These are phyloP conservation scores for Nakazawaea ernobii DNA, from an alignment of 805 yeast genomes.

Conservation along the genomic window DNA sequence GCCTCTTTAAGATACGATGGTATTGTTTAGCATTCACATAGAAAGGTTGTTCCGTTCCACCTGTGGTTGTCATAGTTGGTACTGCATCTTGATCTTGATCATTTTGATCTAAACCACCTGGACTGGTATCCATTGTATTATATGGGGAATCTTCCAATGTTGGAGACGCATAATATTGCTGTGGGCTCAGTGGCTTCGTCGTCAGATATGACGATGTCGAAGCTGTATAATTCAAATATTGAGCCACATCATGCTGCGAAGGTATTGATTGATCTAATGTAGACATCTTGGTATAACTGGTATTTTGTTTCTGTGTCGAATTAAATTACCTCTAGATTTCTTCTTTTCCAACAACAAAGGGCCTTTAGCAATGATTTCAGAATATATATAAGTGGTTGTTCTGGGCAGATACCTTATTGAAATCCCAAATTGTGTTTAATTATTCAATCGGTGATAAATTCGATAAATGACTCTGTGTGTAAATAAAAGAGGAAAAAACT, in stretches of 20 bases:
- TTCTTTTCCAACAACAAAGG: background rate
- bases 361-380: background rate
- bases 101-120: constrained; percentile 6
- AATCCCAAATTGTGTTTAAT: too few relatives aligned
- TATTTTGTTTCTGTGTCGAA: too few relatives aligned
- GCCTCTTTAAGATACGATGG: constrained; percentile 86
- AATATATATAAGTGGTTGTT: too few relatives aligned
- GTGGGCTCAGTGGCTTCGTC: background rate
- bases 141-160: constrained; percentile 8
- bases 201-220: background rate
- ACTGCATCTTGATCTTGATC: background rate
- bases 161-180: constrained; percentile 9
- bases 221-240: constrained; percentile 1
- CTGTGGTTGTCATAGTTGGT: background rate
- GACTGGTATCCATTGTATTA: constrained; percentile 4
- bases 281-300: constrained; percentile 1
- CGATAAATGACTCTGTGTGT: too few relatives aligned
- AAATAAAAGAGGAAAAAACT: too few relatives aligned
- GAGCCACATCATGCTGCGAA: constrained; percentile 10
- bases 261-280: constrained; percentile 8
- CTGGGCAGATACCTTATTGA: too few relatives aligned
- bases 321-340: too few relatives aligned
- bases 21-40: constrained; percentile 98
- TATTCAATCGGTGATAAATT: too few relatives aligned
- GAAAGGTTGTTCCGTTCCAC: constrained; percentile 71